Conservation (phyloP, 345 rosid genomes). For the Laguncularia racemosa region DNA sequence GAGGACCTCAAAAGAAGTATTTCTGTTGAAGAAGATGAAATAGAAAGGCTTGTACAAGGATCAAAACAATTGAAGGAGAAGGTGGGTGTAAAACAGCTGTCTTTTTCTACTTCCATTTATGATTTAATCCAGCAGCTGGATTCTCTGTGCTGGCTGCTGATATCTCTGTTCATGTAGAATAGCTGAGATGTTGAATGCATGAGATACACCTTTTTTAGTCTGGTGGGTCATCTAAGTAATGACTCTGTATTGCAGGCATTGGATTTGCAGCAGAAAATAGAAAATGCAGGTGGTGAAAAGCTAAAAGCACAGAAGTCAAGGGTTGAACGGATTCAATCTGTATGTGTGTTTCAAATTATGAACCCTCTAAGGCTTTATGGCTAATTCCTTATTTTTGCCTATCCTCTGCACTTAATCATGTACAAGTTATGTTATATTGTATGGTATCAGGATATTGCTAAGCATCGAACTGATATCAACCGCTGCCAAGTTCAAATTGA, state of each 20-base stretch:
- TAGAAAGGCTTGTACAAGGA: slow-evolving; percentile 50
- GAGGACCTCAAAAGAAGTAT: slow-evolving; percentile 56
- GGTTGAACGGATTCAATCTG: slow-evolving; percentile 79
- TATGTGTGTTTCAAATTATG: slow-evolving; percentile 7
- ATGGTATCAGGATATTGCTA: slow-evolving; percentile 68
- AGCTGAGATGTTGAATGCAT: background rate
- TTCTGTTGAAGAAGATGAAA: slow-evolving; percentile 60
- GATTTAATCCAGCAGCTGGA: background rate
- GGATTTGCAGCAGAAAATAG: slow-evolving; percentile 79
- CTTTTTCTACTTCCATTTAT: background rate
- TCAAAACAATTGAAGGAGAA: slow-evolving; percentile 72
- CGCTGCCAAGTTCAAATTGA: slow-evolving; percentile 85
- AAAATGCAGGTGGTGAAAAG: slow-evolving; percentile 82
- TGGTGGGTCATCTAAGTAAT: background rate
- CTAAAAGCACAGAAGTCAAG: slow-evolving; percentile 72
- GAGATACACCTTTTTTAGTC: background rate
- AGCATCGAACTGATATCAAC: slow-evolving; percentile 74
- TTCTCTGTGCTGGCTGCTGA: background rate
- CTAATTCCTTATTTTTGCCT: background rate
- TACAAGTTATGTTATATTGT: background rate
- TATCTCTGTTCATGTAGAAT: background rate
- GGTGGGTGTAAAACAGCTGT: slow-evolving; percentile 28
- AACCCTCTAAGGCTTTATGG: slow-evolving; percentile 17
- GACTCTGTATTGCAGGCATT: slow-evolving; percentile 41
- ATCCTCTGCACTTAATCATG: too few relatives aligned